A percentile compares a stretch with the other conserved stretches of the same genome.
phyloP scores from a whole-genome alignment of 441 rosid species.

The Pelargonium cotyledonis region DNA sequence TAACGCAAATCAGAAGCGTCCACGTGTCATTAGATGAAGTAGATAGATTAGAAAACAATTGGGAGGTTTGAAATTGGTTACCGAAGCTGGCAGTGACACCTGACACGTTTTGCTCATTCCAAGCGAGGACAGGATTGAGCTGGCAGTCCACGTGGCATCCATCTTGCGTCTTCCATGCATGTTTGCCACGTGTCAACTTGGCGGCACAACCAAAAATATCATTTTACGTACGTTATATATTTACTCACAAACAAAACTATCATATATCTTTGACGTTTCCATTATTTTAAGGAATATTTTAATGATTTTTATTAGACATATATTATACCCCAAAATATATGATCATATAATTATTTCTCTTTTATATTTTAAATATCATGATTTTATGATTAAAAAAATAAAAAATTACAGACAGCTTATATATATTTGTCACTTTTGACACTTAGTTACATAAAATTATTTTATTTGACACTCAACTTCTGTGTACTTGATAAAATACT shows the following conservation, averaged over 20 bases:
- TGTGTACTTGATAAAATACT: too few species aligned
- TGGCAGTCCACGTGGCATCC: slow-evolving; percentile 4
- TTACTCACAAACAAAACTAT: not conserved
- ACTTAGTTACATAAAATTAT: too few species aligned
- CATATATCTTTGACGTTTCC: not conserved
- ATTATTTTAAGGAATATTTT: not conserved
- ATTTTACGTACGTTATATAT: not conserved
- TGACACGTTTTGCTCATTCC: not conserved
- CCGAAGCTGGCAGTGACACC: not conserved
- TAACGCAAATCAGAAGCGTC: too few species aligned
- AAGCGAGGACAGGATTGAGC: not conserved
- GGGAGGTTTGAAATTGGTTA: not conserved
- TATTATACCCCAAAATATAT: too few species aligned
- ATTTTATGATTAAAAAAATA: too few species aligned
- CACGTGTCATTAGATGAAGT: too few species aligned
- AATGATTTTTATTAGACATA: not conserved
- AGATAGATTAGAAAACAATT: too few species aligned
- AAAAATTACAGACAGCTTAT: too few species aligned
- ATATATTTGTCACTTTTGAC: too few species aligned
- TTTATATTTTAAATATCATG: too few species aligned
- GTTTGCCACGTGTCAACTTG: not conserved
- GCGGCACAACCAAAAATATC: not conserved
- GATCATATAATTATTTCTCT: too few species aligned
- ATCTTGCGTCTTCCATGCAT: not conserved
- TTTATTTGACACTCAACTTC: too few species aligned